Conservation (phyloP, 768 basidiomycete genomes). For the Boletus speciosus region DNA sequence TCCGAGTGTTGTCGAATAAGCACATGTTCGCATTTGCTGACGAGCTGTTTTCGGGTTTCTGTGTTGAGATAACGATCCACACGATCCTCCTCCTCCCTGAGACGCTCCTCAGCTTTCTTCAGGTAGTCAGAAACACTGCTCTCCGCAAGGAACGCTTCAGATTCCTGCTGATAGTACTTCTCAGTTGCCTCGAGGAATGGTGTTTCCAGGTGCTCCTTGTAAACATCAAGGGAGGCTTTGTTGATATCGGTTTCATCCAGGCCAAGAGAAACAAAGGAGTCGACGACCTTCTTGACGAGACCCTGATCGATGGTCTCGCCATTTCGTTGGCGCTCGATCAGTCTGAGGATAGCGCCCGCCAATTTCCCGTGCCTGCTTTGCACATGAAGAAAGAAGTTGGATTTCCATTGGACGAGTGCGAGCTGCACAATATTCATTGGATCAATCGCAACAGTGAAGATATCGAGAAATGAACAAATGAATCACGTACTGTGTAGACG, state of each 20-base stretch:
- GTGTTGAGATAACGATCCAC: slow-evolving; percentile 93
- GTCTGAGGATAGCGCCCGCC: slow-evolving; percentile 78
- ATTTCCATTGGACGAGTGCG: slow-evolving; percentile 94
- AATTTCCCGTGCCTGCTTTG: slow-evolving; percentile 80
- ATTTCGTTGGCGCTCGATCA: slow-evolving; percentile 92
- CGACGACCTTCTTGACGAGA: slow-evolving; percentile 90
- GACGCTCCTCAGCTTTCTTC: slow-evolving; percentile 88
- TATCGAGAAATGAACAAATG: neutral
- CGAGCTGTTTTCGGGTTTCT: slow-evolving; percentile 76
- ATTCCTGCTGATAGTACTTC: slow-evolving; percentile 89
- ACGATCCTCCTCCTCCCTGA: slow-evolving; percentile 92
- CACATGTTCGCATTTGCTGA: slow-evolving; percentile 85
- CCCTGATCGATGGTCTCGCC: slow-evolving; percentile 93
- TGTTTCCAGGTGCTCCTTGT: slow-evolving; percentile 84
- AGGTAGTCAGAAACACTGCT: slow-evolving; percentile 93
- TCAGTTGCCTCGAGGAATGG: slow-evolving; percentile 89
- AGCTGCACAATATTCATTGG: slow-evolving; percentile 45
- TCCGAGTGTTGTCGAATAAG: slow-evolving; percentile 85
- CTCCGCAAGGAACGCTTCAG: slow-evolving; percentile 81
- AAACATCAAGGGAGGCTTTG: slow-evolving; percentile 90
- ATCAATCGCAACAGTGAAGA: neutral
- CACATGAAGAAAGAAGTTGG: slow-evolving; percentile 84
- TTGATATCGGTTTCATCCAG: slow-evolving; percentile 90
- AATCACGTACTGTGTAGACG: slow-evolving; percentile 81
- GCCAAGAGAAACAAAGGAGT: slow-evolving; percentile 92